Conservation (phyloP, 1,284 basidiomycete genomes). For the Leccinum pallidistipes region DNA sequence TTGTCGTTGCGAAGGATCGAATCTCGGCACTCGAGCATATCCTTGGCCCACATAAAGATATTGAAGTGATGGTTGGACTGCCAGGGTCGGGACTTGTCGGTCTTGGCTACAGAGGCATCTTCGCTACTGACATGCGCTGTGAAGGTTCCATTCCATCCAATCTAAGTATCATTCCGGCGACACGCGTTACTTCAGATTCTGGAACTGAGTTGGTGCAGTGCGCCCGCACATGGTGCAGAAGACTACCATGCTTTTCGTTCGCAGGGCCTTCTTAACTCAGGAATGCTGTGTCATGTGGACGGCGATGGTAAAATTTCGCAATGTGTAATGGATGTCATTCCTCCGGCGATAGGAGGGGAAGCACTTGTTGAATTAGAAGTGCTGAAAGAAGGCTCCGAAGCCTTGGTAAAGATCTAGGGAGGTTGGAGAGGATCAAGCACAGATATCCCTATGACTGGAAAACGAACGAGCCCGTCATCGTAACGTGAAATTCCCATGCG, state of each 20-base stretch:
- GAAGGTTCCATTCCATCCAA: constrained; percentile 3
- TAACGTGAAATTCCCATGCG: constrained; percentile 55
- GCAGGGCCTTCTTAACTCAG: constrained; percentile 45
- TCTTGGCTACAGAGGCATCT: constrained; percentile 69
- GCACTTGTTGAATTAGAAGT: constrained; percentile 72
- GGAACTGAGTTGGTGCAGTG: constrained; percentile 98
- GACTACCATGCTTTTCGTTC: constrained; percentile 80
- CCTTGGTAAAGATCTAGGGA: constrained; percentile 65
- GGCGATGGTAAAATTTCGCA: constrained; percentile 73
- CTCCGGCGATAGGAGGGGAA: constrained; percentile 39
- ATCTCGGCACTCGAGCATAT: constrained; percentile 51
- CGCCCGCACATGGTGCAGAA: constrained; percentile 93
- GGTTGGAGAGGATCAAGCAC: constrained; percentile 74
- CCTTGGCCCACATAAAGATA: constrained; percentile 43
- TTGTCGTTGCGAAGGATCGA: constrained; percentile 76
- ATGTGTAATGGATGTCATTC: constrained; percentile 57
- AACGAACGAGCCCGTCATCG: constrained; percentile 90
- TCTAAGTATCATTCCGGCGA: constrained; percentile 48
- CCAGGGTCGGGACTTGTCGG: constrained; percentile 66
- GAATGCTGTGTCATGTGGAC: constrained; percentile 79
- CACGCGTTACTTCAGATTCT: constrained; percentile 83
- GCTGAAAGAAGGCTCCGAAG: constrained; percentile 67
- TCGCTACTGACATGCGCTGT: constrained; percentile 39
- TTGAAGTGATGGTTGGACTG: constrained; percentile 49
- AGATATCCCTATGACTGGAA: constrained; percentile 98